phyloP scores from a whole-genome alignment of 257 asterid genomes.

The Capsicum rhomboideum region DNA sequence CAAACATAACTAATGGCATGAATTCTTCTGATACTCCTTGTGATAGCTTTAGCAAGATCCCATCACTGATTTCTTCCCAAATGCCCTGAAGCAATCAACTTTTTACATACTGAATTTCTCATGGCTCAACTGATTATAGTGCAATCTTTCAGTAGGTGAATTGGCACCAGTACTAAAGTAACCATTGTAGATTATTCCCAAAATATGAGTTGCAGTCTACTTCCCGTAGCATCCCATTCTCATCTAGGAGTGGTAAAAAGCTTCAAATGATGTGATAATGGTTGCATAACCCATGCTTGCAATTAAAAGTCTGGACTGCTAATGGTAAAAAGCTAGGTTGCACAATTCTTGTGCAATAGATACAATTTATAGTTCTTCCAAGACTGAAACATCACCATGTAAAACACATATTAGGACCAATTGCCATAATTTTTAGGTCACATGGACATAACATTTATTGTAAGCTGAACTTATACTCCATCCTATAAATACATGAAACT shows the following conservation, averaged over 20 bases:
- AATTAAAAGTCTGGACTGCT: neutral
- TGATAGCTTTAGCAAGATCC: neutral
- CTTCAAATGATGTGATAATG: neutral
- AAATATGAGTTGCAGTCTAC: neutral
- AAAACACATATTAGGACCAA: neutral
- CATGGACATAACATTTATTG: neutral
- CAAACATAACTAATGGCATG: neutral
- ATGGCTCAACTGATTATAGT: neutral
- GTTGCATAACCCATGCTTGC: neutral
- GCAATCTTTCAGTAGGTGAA: neutral
- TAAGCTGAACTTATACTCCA: neutral
- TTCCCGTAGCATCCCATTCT: neutral
- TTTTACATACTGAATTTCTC: neutral
- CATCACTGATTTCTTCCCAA: neutral
- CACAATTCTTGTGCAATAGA: neutral
- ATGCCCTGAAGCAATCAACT: neutral
- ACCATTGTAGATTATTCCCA: neutral
- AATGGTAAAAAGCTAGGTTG: neutral
- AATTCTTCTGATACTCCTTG: neutral
- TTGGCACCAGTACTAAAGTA: neutral
- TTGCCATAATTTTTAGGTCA: neutral
- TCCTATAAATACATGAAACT: neutral
- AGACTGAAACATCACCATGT: neutral
- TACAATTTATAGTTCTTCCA: neutral
- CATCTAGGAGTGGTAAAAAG: neutral